A percentile compares a stretch with the other conserved stretches of the same genome.
These are phyloP conservation scores for Fraxinus nigra DNA, from an alignment of 305 asterid genomes.

Conservation along the genomic window DNA sequence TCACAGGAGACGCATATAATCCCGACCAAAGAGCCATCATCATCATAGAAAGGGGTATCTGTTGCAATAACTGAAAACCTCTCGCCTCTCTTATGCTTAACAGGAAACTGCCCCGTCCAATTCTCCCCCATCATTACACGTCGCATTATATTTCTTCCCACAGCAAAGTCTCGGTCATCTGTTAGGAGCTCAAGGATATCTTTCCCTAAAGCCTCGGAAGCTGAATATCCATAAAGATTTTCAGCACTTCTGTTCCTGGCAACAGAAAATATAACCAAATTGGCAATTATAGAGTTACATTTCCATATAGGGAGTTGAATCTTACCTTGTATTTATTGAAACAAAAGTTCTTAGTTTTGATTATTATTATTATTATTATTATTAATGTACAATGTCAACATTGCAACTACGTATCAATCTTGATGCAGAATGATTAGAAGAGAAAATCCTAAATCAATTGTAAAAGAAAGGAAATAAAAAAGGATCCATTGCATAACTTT, in stretches of 20 bases:
- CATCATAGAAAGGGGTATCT: slow-evolving; percentile 85
- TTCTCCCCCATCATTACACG: slow-evolving; percentile 65
- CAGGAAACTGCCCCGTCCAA: slow-evolving; percentile 95
- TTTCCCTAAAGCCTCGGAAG: slow-evolving; percentile 72
- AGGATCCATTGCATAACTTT: not conserved
- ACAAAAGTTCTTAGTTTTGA: not conserved
- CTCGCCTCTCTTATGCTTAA: slow-evolving; percentile 64
- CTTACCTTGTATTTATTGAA: not conserved
- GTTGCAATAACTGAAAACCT: slow-evolving; percentile 65
- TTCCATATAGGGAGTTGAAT: not conserved
- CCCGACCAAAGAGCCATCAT: slow-evolving; percentile 69
- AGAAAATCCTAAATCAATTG: not conserved
- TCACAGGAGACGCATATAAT: slow-evolving; percentile 75
- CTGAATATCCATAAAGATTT: slow-evolving; percentile 68
- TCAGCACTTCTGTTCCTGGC: slow-evolving; percentile 90
- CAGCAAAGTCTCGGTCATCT: slow-evolving; percentile 47
- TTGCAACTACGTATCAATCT: not conserved
- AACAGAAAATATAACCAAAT: not conserved
- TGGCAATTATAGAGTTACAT: not conserved
- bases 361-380: not conserved
- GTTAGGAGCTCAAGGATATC: slow-evolving; percentile 55
- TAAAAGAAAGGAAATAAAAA: not conserved
- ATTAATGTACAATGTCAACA: not conserved
- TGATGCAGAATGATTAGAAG: not conserved
- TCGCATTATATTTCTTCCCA: slow-evolving; percentile 51